These are phyloP conservation scores for Anthoceros angustus DNA, from an alignment of 225 moss, liverwort and hornwort genomes.

Conservation along the genomic window DNA sequence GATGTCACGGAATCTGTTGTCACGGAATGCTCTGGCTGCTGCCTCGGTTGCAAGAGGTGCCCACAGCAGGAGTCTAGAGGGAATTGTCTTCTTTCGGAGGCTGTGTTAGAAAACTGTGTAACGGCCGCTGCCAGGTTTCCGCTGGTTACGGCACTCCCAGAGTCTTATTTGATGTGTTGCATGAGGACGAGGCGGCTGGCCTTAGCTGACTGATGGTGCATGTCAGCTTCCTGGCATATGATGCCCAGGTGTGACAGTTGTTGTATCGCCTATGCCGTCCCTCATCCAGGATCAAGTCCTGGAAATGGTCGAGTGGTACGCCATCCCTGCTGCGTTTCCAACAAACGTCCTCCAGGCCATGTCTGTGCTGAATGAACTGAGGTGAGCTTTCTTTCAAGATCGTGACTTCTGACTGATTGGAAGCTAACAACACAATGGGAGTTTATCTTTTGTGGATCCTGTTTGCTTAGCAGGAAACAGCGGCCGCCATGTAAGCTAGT, in stretches of 20 bases:
- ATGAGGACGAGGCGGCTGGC: background rate
- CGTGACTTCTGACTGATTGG: too few species aligned
- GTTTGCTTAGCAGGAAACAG: conserved; percentile 17
- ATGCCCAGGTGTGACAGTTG: conserved; percentile 29
- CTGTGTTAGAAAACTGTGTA: background rate
- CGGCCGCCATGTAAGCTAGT: conserved; percentile 29
- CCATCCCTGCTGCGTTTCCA: conserved; percentile 29
- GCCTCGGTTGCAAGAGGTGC: background rate
- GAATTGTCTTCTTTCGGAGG: background rate
- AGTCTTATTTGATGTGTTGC: background rate
- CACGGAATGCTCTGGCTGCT: background rate
- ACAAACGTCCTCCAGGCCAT: conserved; percentile 18
- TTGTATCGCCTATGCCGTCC: conserved; percentile 30
- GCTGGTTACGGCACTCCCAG: background rate
- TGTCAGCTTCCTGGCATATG: conserved; percentile 28
- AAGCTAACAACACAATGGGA: too few species aligned
- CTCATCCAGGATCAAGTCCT: conserved; percentile 38
- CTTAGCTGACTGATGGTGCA: conserved; percentile 2
- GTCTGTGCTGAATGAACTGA: conserved; percentile 29
- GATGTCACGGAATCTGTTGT: background rate
- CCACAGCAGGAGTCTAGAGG: background rate
- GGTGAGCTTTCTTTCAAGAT: conserved; percentile 7
- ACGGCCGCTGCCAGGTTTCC: too few species aligned
- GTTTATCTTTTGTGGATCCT: background rate
- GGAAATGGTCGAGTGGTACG: conserved; percentile 25